Evolutionary conservation across 140 eudicot genomes (phyloP).

Genomic region (Senecio squalidus): DNA sequence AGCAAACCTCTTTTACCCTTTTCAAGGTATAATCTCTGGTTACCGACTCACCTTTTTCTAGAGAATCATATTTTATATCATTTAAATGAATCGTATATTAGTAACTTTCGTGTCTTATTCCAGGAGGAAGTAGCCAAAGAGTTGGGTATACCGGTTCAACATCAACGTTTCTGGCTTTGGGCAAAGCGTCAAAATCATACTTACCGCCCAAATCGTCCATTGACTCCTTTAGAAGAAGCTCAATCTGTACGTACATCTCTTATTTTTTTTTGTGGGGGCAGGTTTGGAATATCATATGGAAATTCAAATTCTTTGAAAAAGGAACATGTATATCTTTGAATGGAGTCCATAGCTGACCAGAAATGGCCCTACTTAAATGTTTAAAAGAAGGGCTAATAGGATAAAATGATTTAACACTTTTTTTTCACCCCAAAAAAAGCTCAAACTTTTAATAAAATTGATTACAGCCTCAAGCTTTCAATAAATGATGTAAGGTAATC

Average conservation of each 20-base stretch:
- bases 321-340: too few relatives aligned
- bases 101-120: conserved; percentile 12
- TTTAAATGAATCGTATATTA: not conserved
- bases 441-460: too few relatives aligned
- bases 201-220: conserved; percentile 79
- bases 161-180: conserved; percentile 93
- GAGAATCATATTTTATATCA: not conserved
- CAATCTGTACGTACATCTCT: conserved; percentile 52
- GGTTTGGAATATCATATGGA: too few relatives aligned
- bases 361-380: not conserved
- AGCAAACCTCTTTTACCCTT: conserved; percentile 54
- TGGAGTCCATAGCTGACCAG: not conserved
- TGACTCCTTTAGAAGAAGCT: conserved; percentile 75
- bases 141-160: conserved; percentile 77
- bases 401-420: too few relatives aligned
- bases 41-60: not conserved
- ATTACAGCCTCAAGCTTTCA: too few relatives aligned
- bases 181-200: conserved; percentile 89
- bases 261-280: not conserved
- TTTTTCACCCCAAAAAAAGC: too few relatives aligned
- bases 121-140: conserved; percentile 93
- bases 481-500: not conserved
- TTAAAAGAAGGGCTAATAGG: not conserved
- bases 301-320: too few relatives aligned
- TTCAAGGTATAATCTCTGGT: conserved; percentile 60